Conservation (phyloP, 441 rosid species). For the Gossypium armourianum region DNA sequence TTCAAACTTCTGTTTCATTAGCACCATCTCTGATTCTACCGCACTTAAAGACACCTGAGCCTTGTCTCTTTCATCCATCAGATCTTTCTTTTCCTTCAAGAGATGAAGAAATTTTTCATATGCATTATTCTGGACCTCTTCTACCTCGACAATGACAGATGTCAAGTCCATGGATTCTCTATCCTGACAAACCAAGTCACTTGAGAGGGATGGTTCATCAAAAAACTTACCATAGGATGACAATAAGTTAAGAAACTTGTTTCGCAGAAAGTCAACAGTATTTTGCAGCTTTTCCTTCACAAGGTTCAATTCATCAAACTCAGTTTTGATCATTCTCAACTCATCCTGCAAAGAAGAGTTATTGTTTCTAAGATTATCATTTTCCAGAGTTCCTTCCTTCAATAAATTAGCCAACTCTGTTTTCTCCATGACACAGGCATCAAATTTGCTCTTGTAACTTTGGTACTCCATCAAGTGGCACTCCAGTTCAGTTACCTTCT, state of each 20-base stretch:
- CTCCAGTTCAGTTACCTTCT: conserved; percentile 63
- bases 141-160: conserved; percentile 33
- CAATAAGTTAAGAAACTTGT: conserved; percentile 34
- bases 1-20: conserved; percentile 51
- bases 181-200: conserved; percentile 29
- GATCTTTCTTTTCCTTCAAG: conserved; percentile 40
- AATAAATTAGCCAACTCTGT: conserved; percentile 47
- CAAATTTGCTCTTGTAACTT: conserved; percentile 45
- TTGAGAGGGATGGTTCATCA: conserved; percentile 25
- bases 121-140: conserved; percentile 44
- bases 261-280: conserved; percentile 29
- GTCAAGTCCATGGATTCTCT: conserved; percentile 35
- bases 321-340: conserved; percentile 31
- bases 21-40: conserved; percentile 38
- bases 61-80: conserved; percentile 42
- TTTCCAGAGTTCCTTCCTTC: conserved; percentile 49
- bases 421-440: conserved; percentile 49
- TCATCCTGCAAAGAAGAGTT: conserved; percentile 44
- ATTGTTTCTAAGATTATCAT: conserved; percentile 35
- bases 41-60: conserved; percentile 30
- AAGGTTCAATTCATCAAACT: conserved; percentile 38
- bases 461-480: conserved; percentile 38
- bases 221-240: conserved; percentile 32
- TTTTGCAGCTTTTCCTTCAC: conserved; percentile 43
- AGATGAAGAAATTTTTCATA: conserved; percentile 43